phyloP scores from a whole-genome alignment of 768 basidiomycete species.

The Pisolithus sp. region DNA sequence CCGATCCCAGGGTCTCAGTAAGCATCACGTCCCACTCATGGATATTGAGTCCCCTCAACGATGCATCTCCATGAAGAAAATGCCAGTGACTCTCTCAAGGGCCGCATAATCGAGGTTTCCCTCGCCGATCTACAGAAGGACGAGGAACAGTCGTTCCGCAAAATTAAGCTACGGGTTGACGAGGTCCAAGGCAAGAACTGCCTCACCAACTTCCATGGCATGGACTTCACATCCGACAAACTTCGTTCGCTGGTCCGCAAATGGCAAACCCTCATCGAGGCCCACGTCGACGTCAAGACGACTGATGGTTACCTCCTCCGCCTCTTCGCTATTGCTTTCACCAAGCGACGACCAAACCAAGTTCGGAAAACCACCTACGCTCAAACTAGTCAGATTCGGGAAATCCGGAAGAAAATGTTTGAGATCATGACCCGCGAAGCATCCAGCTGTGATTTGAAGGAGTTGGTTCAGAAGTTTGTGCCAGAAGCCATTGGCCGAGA shows the following conservation, averaged over 20 bases:
- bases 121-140: conserved; percentile 98
- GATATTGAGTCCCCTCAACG: conserved; percentile 9
- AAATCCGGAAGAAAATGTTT: conserved; percentile 99
- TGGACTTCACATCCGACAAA: conserved; percentile 99
- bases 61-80: conserved; percentile 58
- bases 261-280: conserved; percentile 99
- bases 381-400: conserved; percentile 87
- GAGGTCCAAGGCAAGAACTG: conserved; percentile 98
- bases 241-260: conserved; percentile 99
- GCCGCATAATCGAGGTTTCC: conserved; percentile 93
- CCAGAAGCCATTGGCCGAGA: conserved; percentile 98
- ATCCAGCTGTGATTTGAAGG: conserved; percentile 93
- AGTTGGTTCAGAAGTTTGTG: conserved; percentile 96
- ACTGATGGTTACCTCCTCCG: conserved; percentile 99
- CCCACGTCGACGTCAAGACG: conserved; percentile 97
- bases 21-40: conserved; percentile 30
- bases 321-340: conserved; percentile 98
- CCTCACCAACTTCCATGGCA: conserved; percentile 99
- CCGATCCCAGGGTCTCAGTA: conserved; percentile 96
- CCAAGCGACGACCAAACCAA: conserved; percentile 92
- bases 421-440: conserved; percentile 98
- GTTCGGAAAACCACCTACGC: conserved; percentile 99
- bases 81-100: conserved; percentile 96
- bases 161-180: conserved; percentile 97
- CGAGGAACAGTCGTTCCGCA: conserved; percentile 98